These are phyloP conservation scores for Boletus barrowsii DNA, from an alignment of 768 basidiomycete species.

Conservation along the genomic window DNA sequence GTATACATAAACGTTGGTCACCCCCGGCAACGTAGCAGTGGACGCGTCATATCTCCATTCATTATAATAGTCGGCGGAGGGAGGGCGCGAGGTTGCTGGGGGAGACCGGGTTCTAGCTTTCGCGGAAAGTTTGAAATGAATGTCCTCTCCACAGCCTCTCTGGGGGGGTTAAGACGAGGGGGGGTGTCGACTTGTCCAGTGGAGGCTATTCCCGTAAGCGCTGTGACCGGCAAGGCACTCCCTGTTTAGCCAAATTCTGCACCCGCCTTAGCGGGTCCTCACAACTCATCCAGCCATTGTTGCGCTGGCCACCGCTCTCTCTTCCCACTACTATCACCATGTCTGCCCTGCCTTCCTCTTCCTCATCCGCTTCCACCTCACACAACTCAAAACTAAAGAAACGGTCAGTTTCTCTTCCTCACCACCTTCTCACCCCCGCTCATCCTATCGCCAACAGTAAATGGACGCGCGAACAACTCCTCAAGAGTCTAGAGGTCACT, in stretches of 20 bases:
- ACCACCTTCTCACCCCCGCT: slow-evolving; percentile 16
- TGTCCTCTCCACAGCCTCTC: too few relatives aligned
- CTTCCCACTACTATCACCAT: slow-evolving; percentile 39
- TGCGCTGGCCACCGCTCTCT: slow-evolving; percentile 39
- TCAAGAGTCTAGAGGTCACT: slow-evolving; percentile 40
- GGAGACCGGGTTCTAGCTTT: too few relatives aligned
- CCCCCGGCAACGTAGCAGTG: too few relatives aligned
- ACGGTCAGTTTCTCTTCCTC: slow-evolving; percentile 28
- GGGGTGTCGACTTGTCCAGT: background rate
- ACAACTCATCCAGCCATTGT: slow-evolving; percentile 40
- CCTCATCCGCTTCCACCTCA: slow-evolving; percentile 21
- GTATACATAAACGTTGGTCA: slow-evolving; percentile 8
- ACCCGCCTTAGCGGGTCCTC: slow-evolving; percentile 30
- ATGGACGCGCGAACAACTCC: slow-evolving; percentile 38
- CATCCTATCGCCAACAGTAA: slow-evolving; percentile 29
- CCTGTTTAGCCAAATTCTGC: slow-evolving; percentile 35
- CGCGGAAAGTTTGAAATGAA: too few relatives aligned
- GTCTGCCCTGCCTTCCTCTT: slow-evolving; percentile 28
- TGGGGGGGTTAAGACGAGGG: background rate
- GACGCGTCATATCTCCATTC: too few relatives aligned
- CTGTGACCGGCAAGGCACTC: slow-evolving; percentile 37
- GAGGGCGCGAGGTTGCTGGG: background rate
- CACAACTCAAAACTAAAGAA: slow-evolving; percentile 27
- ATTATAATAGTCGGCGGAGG: background rate
- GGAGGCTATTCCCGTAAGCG: slow-evolving; percentile 27